A percentile compares a stretch with the other conserved stretches of the same genome.
Conservation (phyloP, 805 yeast genomes). For the Wickerhamiella kurtzmanii region DNA sequence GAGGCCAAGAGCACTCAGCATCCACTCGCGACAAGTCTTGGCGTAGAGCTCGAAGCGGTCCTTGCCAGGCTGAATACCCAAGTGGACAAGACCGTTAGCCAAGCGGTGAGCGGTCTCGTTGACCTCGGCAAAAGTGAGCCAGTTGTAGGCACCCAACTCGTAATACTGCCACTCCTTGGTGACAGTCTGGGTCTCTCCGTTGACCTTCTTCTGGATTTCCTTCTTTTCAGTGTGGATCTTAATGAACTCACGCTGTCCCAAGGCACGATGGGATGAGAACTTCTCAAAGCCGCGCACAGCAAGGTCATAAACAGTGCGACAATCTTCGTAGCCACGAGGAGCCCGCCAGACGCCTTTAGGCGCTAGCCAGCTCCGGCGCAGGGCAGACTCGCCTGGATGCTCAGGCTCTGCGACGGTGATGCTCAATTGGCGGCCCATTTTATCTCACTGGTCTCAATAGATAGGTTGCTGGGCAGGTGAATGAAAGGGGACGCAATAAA, state of each 20-base stretch:
- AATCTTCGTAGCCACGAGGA: conserved; percentile 51
- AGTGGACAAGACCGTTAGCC: conserved; percentile 62
- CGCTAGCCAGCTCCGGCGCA: conserved; percentile 24
- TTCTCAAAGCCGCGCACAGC: conserved; percentile 46
- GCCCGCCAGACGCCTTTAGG: conserved; percentile 33
- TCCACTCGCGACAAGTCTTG: conserved; percentile 77
- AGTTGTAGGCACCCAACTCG: conserved; percentile 63
- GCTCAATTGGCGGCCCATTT: not conserved
- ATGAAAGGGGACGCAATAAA: not conserved
- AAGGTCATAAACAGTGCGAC: conserved; percentile 51
- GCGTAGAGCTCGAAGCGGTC: conserved; percentile 76
- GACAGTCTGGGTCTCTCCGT: conserved; percentile 58
- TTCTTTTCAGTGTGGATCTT: conserved; percentile 69
- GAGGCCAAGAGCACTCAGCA: conserved; percentile 72
- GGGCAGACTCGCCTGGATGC: conserved; percentile 26
- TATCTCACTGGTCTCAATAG: not conserved
- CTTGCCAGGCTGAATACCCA: conserved; percentile 56
- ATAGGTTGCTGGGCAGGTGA: not conserved
- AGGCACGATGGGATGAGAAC: conserved; percentile 40
- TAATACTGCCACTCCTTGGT: conserved; percentile 82
- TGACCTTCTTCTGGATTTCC: conserved; percentile 55
- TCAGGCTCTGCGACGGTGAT: conserved; percentile 13
- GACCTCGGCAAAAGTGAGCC: conserved; percentile 48
- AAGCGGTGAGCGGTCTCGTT: conserved; percentile 34
- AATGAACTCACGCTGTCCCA: conserved; percentile 68